A percentile compares a stretch with the other conserved stretches of the same genome.
phyloP scores from a whole-genome alignment of 441 rosid genomes.

The Erodium trifolium region DNA sequence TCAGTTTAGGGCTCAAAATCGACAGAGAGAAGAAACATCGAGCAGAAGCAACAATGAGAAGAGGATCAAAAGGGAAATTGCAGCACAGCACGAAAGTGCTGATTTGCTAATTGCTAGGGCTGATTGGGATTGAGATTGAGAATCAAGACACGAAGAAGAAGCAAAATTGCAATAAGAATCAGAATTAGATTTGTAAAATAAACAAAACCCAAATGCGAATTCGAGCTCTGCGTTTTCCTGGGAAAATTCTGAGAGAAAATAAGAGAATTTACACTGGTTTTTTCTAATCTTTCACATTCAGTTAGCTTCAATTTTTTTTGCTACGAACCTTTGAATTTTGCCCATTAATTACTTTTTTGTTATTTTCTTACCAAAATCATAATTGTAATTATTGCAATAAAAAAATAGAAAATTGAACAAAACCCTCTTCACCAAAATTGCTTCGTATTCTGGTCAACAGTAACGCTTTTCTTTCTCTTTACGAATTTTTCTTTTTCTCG shows the following conservation, averaged over 20 bases:
- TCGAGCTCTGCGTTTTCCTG: constrained; percentile 1
- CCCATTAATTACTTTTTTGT: constrained; percentile 3
- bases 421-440: neutral
- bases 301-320: constrained; percentile 13
- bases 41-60: constrained; percentile 1
- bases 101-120: neutral
- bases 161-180: neutral
- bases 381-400: neutral
- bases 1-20: neutral
- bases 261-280: constrained; percentile 4
- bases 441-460: constrained; percentile 1
- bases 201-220: neutral
- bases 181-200: neutral
- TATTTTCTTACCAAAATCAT: neutral
- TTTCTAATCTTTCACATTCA: constrained; percentile 15
- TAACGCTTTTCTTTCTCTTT: neutral
- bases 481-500: neutral
- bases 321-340: neutral
- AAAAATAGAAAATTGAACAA: neutral
- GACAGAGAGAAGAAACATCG: neutral
- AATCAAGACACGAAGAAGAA: neutral
- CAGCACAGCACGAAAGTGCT: neutral
- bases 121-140: neutral
- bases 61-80: neutral
- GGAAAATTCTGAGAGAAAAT: constrained; percentile 1